Conservation (phyloP, 768 basidiomycete genomes). For the Naganishia onofrii region DNA sequence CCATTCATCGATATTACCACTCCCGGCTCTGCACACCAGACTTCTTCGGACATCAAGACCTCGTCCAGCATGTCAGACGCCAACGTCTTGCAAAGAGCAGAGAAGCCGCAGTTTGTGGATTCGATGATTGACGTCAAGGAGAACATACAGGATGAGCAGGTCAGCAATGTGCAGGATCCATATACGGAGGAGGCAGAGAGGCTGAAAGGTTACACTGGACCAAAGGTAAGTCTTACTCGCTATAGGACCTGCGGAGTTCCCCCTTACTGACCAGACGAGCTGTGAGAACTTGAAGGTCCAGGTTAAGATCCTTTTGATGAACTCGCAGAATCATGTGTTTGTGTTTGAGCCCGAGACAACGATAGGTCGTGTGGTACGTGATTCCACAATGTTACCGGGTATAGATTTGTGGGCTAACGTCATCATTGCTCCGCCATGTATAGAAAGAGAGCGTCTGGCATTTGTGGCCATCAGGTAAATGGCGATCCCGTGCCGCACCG, state of each 20-base stretch:
- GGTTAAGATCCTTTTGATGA: slow-evolving; percentile 46
- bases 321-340: slow-evolving; percentile 47
- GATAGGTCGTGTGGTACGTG: slow-evolving; percentile 40
- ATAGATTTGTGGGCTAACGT: background rate
- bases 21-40: background rate
- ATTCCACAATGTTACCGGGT: no score
- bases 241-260: background rate
- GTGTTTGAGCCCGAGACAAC: slow-evolving; percentile 48
- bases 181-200: slow-evolving; percentile 5
- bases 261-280: background rate
- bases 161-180: background rate
- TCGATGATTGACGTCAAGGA: slow-evolving; percentile 14
- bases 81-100: background rate
- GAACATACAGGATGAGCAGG: background rate
- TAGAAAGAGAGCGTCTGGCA: slow-evolving; percentile 43
- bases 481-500: background rate
- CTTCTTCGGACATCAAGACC: background rate
- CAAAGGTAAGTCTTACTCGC: background rate
- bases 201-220: background rate
- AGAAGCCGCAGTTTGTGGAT: background rate
- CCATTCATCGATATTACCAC: background rate
- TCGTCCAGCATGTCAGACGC: background rate
- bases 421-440: background rate
- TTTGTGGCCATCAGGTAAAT: slow-evolving; percentile 42
- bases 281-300: slow-evolving; percentile 34